phyloP scores from a whole-genome alignment of 208 protist species.

The Naegleria fowleri region DNA sequence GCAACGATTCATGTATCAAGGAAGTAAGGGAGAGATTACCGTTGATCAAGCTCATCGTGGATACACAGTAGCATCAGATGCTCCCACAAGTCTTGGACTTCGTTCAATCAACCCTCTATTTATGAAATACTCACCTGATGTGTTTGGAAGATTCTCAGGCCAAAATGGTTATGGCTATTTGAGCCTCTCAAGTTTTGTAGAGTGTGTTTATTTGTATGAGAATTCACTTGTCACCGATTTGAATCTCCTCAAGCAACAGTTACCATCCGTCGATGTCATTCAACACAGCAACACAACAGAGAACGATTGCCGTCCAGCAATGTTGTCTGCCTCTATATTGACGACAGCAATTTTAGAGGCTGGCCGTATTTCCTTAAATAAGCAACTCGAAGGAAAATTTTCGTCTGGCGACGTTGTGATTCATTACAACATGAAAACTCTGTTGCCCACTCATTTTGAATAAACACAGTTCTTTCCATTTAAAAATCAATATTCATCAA shows the following conservation, averaged over 20 bases:
- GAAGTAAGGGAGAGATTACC: slow-evolving; percentile 39
- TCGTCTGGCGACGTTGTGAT: not conserved
- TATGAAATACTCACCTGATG: not conserved
- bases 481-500: too few species aligned
- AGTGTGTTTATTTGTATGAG: not conserved
- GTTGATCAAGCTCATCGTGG: not conserved
- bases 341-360: not conserved
- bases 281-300: too few species aligned
- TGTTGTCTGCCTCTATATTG: not conserved
- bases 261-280: not conserved
- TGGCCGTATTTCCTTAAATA: not conserved
- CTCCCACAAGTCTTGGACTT: not conserved
- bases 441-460: not conserved
- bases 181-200: not conserved
- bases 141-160: not conserved
- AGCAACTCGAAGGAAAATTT: not conserved
- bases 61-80: not conserved
- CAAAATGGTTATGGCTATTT: not conserved
- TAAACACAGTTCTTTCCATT: too few species aligned
- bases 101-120: not conserved
- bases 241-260: not conserved
- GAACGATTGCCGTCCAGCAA: too few species aligned
- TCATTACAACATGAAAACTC: not conserved
- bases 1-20: slow-evolving; percentile 53
- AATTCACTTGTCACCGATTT: not conserved